Evolutionary conservation across 2,329 filamentous ascomycete species (phyloP), one percentile per base, ranked within the genome.

Genomic region (Neonectria sp.): DNA sequence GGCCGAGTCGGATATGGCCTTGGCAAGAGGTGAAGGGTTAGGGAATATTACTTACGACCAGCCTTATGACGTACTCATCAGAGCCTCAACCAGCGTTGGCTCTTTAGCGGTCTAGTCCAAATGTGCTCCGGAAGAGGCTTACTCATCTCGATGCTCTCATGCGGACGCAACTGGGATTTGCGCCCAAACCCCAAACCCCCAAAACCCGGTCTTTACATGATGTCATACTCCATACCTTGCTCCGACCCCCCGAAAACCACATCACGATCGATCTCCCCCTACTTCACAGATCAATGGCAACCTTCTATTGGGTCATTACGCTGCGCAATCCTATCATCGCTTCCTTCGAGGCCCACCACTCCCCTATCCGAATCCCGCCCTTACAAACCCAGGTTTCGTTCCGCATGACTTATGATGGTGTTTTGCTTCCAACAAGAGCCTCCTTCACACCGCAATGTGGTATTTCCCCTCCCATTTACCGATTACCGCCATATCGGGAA

Each of bases 1-100:
- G 56, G 51, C 56, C 63, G 63, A 65, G 51, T 56, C 63, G 55
- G 61, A 27, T 17, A 24, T 52, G 29, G 31, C 9, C n/a, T 35
- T 31, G 9, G 4, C 11, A 33, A 21, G 21, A 13, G 6, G 49
- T 11, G 21, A 48, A 40, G 37, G 37, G 37, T 17, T 17, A 40
- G 37, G 37, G 37, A 13, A 40, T 40, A 40, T 40, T 40, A 17
- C 37, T 17, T 40, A 17, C 37, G 15, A n/a, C 37, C 37, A 40
- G 15, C 37, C 37, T 40, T 15, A 17, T 17, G 6, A 40, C 15
- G 37, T n/a, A 35, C 33, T 35, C 33, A 35, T 35, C 15, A 31
- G 43, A 46, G 43, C 48, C 48, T 51, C 48, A 31, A 11, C n/a
- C n/a, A n/a, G n/a, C n/a, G n/a, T n/a, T n/a, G n/a, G n/a, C n/a